phyloP scores from a whole-genome alignment of 371 early-diverging fungal genomes.

The Mortierella sp. region DNA sequence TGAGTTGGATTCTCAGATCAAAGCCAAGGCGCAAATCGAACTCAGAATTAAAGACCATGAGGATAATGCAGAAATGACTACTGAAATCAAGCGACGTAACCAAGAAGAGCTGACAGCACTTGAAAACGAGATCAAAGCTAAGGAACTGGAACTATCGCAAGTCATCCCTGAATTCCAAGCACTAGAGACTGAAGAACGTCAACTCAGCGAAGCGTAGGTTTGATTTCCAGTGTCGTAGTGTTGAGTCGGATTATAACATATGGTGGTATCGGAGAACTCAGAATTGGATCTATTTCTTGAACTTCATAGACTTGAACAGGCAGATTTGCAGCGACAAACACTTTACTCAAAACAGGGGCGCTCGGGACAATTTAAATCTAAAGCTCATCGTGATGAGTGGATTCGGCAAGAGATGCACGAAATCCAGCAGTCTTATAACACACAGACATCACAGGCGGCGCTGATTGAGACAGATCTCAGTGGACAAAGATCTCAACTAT shows the following conservation, averaged over 20 bases:
- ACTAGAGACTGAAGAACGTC: constrained; percentile 59
- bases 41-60: constrained; percentile 68
- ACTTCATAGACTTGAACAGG: constrained; percentile 54
- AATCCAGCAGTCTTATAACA: constrained; percentile 63
- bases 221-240: neutral
- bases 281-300: neutral
- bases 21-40: constrained; percentile 69
- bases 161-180: constrained; percentile 68
- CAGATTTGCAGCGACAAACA: constrained; percentile 65
- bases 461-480: constrained; percentile 14
- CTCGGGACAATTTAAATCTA: constrained; percentile 76
- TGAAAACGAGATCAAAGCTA: constrained; percentile 70
- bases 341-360: constrained; percentile 91
- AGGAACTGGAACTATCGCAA: constrained; percentile 65
- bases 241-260: neutral
- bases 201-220: constrained; percentile 63
- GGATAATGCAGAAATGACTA: constrained; percentile 58
- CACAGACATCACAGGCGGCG: constrained; percentile 64
- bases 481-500: constrained; percentile 15
- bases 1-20: constrained; percentile 68
- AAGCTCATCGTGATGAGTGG: constrained; percentile 83
- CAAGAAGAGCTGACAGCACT: constrained; percentile 60
- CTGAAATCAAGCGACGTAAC: constrained; percentile 56
- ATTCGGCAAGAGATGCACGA: constrained; percentile 76
- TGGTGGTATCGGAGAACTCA: neutral